These are phyloP conservation scores for Alternaria hordeiaustralica DNA, from an alignment of 2,329 filamentous ascomycete genomes.

Conservation along the genomic window DNA sequence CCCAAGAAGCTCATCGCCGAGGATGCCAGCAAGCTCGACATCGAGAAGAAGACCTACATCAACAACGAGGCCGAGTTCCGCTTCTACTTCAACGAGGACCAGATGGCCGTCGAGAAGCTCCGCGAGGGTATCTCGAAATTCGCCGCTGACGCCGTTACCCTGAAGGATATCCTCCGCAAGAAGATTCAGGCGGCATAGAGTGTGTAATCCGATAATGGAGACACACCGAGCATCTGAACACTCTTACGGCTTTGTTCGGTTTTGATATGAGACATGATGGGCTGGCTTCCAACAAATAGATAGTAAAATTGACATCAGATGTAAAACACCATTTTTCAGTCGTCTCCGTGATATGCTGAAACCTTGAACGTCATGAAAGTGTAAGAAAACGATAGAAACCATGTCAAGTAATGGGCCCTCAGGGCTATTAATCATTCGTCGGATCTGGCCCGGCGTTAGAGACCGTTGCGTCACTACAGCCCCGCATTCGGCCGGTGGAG, in stretches of 20 bases:
- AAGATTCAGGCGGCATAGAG: conserved; percentile 68
- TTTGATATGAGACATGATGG: conserved; percentile 8
- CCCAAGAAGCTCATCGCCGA: conserved; percentile 90
- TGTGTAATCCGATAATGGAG: conserved; percentile 32
- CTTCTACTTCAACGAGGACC: conserved; percentile 99
- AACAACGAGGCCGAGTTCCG: conserved; percentile 89
- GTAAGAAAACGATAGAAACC: not conserved
- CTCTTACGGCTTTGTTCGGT: conserved; percentile 14
- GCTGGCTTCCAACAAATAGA: conserved; percentile 12
- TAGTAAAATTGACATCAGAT: conserved; percentile 27
- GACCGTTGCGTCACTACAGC: conserved; percentile 42
- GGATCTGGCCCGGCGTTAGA: conserved; percentile 28
- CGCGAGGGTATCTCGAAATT: conserved; percentile 99
- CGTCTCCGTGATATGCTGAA: not conserved
- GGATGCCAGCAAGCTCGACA: conserved; percentile 69
- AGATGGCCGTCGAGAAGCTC: conserved; percentile 99
- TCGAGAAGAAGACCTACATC: conserved; percentile 91
- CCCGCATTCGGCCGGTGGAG: conserved; percentile 27
- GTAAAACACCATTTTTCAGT: not conserved
- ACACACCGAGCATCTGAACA: conserved; percentile 31
- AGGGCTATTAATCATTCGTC: conserved; percentile 37
- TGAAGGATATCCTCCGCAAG: conserved; percentile 88
- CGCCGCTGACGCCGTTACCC: conserved; percentile 89
- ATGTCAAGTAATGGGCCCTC: not conserved
- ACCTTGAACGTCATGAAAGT: conserved; percentile 7